These are phyloP conservation scores for Cystofilobasidium bisporidii DNA, from an alignment of 768 basidiomycete genomes.

Conservation along the genomic window DNA sequence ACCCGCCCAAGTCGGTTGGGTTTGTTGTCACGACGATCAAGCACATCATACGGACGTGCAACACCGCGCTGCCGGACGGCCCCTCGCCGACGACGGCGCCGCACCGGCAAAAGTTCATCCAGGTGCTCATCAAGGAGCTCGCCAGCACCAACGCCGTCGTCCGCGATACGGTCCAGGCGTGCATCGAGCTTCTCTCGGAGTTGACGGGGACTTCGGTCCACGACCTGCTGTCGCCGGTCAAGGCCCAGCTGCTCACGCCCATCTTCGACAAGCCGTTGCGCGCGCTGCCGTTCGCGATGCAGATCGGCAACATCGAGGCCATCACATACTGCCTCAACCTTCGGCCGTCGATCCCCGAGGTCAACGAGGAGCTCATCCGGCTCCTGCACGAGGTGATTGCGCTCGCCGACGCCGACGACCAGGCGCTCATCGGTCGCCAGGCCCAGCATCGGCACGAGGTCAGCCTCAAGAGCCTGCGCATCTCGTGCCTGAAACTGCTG, in stretches of 20 bases:
- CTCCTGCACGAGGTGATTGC: constrained; percentile 88
- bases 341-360: constrained; percentile 68
- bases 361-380: constrained; percentile 84
- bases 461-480: constrained; percentile 79
- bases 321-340: constrained; percentile 86
- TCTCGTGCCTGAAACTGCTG: constrained; percentile 83
- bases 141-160: constrained; percentile 77
- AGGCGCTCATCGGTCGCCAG: constrained; percentile 59
- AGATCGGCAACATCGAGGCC: constrained; percentile 96
- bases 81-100: constrained; percentile 41
- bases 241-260: constrained; percentile 73
- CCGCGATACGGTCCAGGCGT: constrained; percentile 69
- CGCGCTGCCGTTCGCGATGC: constrained; percentile 85
- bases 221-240: constrained; percentile 68
- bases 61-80: constrained; percentile 23
- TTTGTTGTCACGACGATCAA: constrained; percentile 67
- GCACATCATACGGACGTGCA: constrained; percentile 38
- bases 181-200: constrained; percentile 66
- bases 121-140: constrained; percentile 59
- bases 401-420: constrained; percentile 88
- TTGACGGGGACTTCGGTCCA: constrained; percentile 60
- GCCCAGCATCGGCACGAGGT: constrained; percentile 64
- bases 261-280: constrained; percentile 96
- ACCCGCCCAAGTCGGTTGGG: constrained; percentile 70
- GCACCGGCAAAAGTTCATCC: constrained; percentile 39